These are phyloP conservation scores for Umbelopsis sp. DNA, from an alignment of 192 early-diverging fungal species.

Conservation along the genomic window DNA sequence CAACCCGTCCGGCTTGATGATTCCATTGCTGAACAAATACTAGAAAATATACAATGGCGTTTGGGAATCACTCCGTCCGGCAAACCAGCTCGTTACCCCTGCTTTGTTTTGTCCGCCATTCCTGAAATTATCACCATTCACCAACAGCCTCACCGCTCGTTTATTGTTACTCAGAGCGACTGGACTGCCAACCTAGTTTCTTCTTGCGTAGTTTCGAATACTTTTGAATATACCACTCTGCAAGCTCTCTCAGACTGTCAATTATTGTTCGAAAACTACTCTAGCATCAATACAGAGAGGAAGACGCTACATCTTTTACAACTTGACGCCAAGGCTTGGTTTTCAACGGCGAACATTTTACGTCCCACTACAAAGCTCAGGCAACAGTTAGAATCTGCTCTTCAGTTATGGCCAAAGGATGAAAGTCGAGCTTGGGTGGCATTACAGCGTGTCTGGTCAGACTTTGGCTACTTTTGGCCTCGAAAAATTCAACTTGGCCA, in stretches of 20 bases:
- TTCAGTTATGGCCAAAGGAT: constrained; percentile 7
- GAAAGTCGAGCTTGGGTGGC: constrained; percentile 7
- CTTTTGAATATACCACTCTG: constrained; percentile 9
- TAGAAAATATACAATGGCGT: not conserved
- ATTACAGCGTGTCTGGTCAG: constrained; percentile 11
- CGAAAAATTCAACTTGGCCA: constrained; percentile 18
- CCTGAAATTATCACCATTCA: constrained; percentile 2
- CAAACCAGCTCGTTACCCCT: not conserved
- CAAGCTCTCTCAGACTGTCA: constrained; percentile 9
- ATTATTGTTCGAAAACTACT: not conserved
- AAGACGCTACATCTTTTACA: not conserved
- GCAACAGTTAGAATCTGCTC: constrained; percentile 1
- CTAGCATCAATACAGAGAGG: not conserved
- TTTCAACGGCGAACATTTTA: constrained; percentile 3
- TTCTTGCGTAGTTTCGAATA: not conserved
- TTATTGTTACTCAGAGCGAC: constrained; percentile 15
- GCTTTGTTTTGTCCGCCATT: constrained; percentile 11
- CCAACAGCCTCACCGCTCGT: not conserved
- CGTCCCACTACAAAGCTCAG: not conserved
- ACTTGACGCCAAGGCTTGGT: constrained; percentile 7
- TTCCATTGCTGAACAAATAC: constrained; percentile 8
- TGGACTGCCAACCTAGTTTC: constrained; percentile 14
- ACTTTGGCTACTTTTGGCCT: constrained; percentile 13
- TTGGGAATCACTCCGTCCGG: not conserved
- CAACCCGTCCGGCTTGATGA: constrained; percentile 1